Conservation (phyloP, 805 yeast genomes). For the Candida maesae region DNA sequence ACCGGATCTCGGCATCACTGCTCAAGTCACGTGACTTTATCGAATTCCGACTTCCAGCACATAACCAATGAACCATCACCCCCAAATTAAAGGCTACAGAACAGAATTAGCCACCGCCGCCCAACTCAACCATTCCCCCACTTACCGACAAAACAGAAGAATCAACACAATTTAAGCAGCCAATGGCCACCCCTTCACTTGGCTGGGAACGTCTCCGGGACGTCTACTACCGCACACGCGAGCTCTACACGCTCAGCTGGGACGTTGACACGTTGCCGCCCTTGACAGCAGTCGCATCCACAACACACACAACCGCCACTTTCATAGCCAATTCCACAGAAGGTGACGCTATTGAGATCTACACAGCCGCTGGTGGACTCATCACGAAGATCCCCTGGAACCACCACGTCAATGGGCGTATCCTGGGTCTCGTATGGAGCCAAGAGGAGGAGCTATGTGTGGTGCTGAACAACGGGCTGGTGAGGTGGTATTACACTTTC, state of each 20-base stretch:
- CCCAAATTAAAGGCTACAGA: no score
- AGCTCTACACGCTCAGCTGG: constrained; percentile 14
- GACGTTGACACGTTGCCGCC: constrained; percentile 6
- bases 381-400: constrained; percentile 14
- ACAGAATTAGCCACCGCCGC: no score
- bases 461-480: constrained; percentile 11
- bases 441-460: constrained; percentile 12
- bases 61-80: no score
- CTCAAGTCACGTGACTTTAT: no score
- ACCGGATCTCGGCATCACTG: no score
- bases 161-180: no score
- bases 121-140: no score
- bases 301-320: constrained; percentile 15
- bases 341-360: constrained; percentile 11
- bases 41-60: no score
- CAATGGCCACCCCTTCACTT: constrained; percentile 16
- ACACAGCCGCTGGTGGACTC: constrained; percentile 8
- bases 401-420: constrained; percentile 10
- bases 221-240: constrained; percentile 17
- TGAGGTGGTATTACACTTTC: constrained; percentile 15
- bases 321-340: constrained; percentile 1
- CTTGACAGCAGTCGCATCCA: constrained; percentile 7
- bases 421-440: constrained; percentile 10
- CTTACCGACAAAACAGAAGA: no score
- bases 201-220: constrained; percentile 21